Base-by-base conservation (phyloP, 2,329 filamentous ascomycete species). In the Claviceps cyperi region DNA sequence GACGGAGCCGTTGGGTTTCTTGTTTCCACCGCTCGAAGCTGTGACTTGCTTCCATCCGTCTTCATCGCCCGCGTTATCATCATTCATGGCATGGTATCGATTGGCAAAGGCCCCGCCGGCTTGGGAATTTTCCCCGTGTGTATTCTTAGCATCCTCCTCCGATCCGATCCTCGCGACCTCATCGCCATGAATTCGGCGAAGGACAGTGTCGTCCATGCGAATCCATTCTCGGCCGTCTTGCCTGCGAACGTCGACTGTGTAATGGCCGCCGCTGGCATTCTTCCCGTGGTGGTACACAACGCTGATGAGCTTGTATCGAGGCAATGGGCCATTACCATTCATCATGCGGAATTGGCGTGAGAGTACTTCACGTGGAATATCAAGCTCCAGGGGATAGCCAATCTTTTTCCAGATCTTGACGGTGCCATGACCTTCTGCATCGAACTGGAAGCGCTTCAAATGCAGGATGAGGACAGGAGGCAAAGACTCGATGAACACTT, bases 341-440 rank as follows among this genome's bases (percentile, higher is more conserved):
- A 76, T 72, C 55, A 86, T 71, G 43, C 75, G 75, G 63, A 82
- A 84, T 60, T 84, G 78, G 32, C 83, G 80, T 11, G 89, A 84
- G 60, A 98, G 84, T 9, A 88, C 84, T 62, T 97, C 91, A 51
- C 83, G 84, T 0, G 92, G 92, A 54, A 98, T 88, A 63, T 97
- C 91, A 47, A 98, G 75, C 60, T 97, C 90, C 28, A 98, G 72
- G 0, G 92, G 92, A 61, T 98, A 98, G 19, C 89, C 91, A 52
- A 98, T 76, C 70, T 91, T 94, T 72, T 97, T 98, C 87, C 91
- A 96, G 55, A 97, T 94, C 73, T 98, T 98, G 60, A 95, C 84
- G 0, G 89, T 94, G 22, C 89, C 89, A 43, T 62, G 60, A 43
- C 83, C 86, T 51, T 83, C 79, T 53, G 82, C 86, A 60, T 97